Evolutionary conservation across 2,329 filamentous ascomycete species (phyloP).

Genomic region (Thielaviopsis punctulata): DNA sequence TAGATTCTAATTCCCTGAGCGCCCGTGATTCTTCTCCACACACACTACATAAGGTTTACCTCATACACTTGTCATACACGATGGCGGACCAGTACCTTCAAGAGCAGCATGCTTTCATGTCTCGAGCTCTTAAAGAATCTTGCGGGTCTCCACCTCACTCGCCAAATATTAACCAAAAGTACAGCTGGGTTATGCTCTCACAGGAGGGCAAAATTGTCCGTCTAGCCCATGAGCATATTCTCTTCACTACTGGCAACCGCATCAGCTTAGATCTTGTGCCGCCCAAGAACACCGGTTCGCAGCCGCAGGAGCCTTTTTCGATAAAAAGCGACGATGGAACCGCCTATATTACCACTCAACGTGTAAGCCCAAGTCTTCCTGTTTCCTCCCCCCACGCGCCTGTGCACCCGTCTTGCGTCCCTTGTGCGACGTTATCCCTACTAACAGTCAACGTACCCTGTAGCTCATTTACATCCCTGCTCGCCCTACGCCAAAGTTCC

Average conservation of each 20-base stretch:
- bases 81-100: slow-evolving; percentile 28
- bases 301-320: slow-evolving; percentile 17
- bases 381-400: not conserved
- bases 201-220: slow-evolving; percentile 59
- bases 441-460: not conserved
- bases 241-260: slow-evolving; percentile 64
- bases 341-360: slow-evolving; percentile 69
- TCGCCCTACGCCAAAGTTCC: slow-evolving; percentile 48
- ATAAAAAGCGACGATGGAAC: slow-evolving; percentile 54
- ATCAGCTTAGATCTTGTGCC: slow-evolving; percentile 61
- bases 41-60: not conserved
- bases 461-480: slow-evolving; percentile 79
- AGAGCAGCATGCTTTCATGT: slow-evolving; percentile 24
- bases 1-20: not conserved
- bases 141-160: slow-evolving; percentile 3
- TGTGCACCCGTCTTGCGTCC: not conserved
- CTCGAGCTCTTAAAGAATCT: not conserved
- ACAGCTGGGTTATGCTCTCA: slow-evolving; percentile 82
- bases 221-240: slow-evolving; percentile 65
- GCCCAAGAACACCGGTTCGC: slow-evolving; percentile 45
- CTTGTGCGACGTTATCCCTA: not conserved
- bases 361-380: slow-evolving; percentile 53
- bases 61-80: not conserved
- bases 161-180: slow-evolving; percentile 34
- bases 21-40: not conserved